Conservation (phyloP, 306 rosid species). For the Crotalaria pallida region DNA sequence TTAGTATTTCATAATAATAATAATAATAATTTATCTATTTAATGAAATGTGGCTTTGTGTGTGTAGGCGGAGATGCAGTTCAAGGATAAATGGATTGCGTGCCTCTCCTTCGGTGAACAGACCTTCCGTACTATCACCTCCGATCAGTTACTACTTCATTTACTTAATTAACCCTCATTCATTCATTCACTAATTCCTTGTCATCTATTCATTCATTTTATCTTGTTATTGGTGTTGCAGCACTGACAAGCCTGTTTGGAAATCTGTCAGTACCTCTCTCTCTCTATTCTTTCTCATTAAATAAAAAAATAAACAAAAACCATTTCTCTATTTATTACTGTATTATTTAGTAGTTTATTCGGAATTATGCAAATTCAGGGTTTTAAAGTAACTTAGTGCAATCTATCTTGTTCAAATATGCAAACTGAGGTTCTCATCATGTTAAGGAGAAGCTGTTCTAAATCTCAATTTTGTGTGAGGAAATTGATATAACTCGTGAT, state of each 20-base stretch:
- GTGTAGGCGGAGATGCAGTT: constrained; percentile 87
- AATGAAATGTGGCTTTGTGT: not conserved
- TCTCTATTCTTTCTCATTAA: not conserved
- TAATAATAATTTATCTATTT: no score
- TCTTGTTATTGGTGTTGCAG: constrained; percentile 51
- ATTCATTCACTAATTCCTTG: not conserved
- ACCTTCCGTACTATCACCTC: constrained; percentile 77
- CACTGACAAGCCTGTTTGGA: constrained; percentile 80
- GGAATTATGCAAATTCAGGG: not conserved
- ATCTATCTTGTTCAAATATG: not conserved
- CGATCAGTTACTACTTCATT: constrained; percentile 37
- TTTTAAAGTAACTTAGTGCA: not conserved
- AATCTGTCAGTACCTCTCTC: constrained; percentile 62
- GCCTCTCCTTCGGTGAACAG: constrained; percentile 86
- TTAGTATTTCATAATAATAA: no score
- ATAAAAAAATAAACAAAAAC: no score
- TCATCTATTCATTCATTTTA: constrained; percentile 23
- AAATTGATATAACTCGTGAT: not conserved
- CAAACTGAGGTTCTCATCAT: not conserved
- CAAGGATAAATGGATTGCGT: constrained; percentile 93
- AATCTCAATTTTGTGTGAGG: not conserved
- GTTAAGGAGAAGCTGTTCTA: not conserved
- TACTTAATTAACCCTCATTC: no score
- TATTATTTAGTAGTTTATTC: not conserved
- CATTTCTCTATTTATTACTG: not conserved